A percentile compares a stretch with the other conserved stretches of the same genome.
These are phyloP conservation scores for Balansia obtecta DNA, from an alignment of 2,329 filamentous ascomycete species.

Conservation along the genomic window DNA sequence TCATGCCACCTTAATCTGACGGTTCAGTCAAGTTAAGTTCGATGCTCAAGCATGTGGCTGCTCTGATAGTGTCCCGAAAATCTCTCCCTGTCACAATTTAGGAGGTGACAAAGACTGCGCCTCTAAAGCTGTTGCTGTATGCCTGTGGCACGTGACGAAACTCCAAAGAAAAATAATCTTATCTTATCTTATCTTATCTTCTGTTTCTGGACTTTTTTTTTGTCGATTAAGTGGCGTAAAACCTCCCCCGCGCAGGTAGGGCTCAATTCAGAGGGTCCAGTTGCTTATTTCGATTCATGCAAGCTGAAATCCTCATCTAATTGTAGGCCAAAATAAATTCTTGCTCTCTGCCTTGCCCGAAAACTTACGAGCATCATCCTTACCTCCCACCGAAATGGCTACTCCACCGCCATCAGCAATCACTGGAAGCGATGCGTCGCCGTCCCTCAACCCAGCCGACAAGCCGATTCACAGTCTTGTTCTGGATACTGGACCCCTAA, in stretches of 20 bases:
- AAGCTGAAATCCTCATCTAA: neutral
- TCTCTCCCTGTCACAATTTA: no score
- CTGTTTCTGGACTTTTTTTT: neutral
- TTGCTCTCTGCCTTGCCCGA: no score
- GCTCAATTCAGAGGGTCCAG: no score
- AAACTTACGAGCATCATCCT: no score
- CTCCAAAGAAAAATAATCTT: neutral
- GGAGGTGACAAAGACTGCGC: no score
- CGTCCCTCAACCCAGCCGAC: conserved; percentile 4
- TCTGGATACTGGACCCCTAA: conserved; percentile 82
- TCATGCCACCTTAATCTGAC: no score
- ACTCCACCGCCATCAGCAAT: conserved; percentile 6
- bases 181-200: conserved; percentile 1
- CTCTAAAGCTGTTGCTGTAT: no score
- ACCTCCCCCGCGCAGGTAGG: neutral
- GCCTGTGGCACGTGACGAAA: neutral
- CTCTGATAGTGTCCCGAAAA: no score
- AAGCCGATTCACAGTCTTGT: conserved; percentile 76
- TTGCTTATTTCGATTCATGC: neutral
- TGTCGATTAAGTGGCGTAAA: no score
- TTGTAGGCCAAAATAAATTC: no score
- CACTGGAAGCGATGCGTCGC: conserved; percentile 3
- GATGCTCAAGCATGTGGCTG: no score
- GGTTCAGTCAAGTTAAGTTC: no score
- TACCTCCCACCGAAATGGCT: neutral